Evolutionary conservation across 495 filamentous ascomycete genomes (phyloP), one percentile per base, ranked within the genome.

Genomic region (Cercophora newfieldiana): DNA sequence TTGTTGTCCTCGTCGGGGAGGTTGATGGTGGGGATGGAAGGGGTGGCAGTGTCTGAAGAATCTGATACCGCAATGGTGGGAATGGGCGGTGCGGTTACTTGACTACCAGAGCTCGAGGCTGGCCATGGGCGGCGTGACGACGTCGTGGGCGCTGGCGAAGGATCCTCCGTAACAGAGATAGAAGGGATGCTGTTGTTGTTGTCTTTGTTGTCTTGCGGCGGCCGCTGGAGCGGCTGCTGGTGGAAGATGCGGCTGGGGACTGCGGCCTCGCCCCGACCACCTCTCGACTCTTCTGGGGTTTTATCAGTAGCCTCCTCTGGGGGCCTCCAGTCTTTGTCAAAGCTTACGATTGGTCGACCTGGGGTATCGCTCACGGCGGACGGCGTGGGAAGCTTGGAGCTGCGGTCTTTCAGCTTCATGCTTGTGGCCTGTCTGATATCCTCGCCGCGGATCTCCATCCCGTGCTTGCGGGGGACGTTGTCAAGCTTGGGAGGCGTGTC

Each of bases 271-370:
- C 62, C 64, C 63, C 70, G 65, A 47, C 67, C 71, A 63, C 44
- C 29, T 65, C 68, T 71, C 66, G 73, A 67, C 68, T 76, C 69
- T 71, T 75, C 71, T 85, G 82, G 78, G 73, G 80, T 81, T 59
- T 75, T 74, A 84, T 85, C 83, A 85, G 82, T 78, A 78, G 83
- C 79, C 75, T 83, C 83, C 71, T 79, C 83, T 67, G 76, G 81
- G 62, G 91, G 86, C 78, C 88, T 90, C 92, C 91, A 95, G 76
- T 88, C 81, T 69, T 81, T 82, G 75, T 93, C 86, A 81, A 97
- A 97, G 83, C 93, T 97, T 80, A 97, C 92, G 76, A 97, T 97
- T 59, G 92, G 93, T 71, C 93, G 86, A 60, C 91, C 91, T 61
- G 89, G 87, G 66, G 83, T 88, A 77, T 96, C 88, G 79, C 91